These are phyloP conservation scores for Apiotrichum gamsii DNA, from an alignment of 1,284 basidiomycete species.

Conservation along the genomic window DNA sequence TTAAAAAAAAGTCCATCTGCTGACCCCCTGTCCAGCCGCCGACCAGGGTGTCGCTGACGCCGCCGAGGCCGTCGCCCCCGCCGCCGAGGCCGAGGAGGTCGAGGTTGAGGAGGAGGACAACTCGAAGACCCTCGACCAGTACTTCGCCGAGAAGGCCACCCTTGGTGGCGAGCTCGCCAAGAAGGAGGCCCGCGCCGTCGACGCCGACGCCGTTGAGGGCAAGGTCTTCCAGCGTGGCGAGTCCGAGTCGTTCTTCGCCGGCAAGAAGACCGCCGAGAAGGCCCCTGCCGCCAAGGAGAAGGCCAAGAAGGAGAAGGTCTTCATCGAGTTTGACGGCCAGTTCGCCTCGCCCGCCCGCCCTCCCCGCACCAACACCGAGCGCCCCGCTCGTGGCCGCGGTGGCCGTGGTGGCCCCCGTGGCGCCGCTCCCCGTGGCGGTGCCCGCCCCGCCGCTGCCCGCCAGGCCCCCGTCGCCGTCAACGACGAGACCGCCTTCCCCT, in stretches of 20 bases:
- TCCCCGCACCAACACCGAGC: conserved; percentile 28
- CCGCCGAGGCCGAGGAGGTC: conserved; percentile 28
- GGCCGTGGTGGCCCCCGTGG: conserved; percentile 43
- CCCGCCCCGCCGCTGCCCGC: conserved; percentile 27
- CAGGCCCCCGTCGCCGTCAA: conserved; percentile 56
- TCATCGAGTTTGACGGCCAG: conserved; percentile 46
- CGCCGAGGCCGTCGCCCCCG: conserved; percentile 35
- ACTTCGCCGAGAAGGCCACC: conserved; percentile 46
- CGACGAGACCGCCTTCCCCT: conserved; percentile 77
- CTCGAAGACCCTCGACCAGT: conserved; percentile 55
- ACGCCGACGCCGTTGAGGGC: conserved; percentile 31
- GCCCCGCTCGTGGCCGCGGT: conserved; percentile 22
- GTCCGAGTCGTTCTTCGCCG: conserved; percentile 45
- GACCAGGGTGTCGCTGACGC: conserved; percentile 47
- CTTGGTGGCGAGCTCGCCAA: conserved; percentile 22
- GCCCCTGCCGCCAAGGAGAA: conserved; percentile 30
- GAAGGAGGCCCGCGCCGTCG: conserved; percentile 31
- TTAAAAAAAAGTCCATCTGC: too few relatives aligned
- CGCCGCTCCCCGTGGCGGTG: conserved; percentile 48
- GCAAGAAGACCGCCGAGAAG: conserved; percentile 32
- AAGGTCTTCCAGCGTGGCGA: conserved; percentile 42
- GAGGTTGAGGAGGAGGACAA: conserved; percentile 81
- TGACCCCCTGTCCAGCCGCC: conserved; percentile 39
- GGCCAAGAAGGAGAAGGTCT: conserved; percentile 48
- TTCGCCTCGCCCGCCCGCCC: conserved; percentile 42